Conservation (phyloP, 1,284 basidiomycete species). For the Flammula alnicola region DNA sequence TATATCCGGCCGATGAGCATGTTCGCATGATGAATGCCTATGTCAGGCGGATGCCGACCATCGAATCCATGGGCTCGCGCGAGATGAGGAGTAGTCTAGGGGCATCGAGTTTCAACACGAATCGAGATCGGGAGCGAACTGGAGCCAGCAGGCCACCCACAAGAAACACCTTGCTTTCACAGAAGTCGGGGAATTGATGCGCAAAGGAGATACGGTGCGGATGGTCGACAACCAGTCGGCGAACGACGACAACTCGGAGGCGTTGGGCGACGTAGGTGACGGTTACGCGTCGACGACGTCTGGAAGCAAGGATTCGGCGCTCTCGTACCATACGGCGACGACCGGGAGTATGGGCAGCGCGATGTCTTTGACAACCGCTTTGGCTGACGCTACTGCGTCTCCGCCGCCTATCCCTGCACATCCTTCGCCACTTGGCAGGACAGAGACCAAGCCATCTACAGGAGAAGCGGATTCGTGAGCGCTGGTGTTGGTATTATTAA, state of each 20-base stretch:
- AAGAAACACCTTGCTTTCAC: slow-evolving; percentile 32
- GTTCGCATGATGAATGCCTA: slow-evolving; percentile 63
- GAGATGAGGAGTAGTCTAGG: slow-evolving; percentile 44
- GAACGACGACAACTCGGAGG: slow-evolving; percentile 19
- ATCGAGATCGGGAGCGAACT: slow-evolving; percentile 20
- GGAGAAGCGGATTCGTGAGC: slow-evolving; percentile 6
- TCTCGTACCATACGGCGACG: slow-evolving; percentile 33
- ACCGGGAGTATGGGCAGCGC: slow-evolving; percentile 21
- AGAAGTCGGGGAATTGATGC: slow-evolving; percentile 39
- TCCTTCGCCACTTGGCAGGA: slow-evolving; percentile 3
- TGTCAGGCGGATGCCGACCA: slow-evolving; percentile 75
- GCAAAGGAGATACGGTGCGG: slow-evolving; percentile 24
- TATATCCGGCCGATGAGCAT: slow-evolving; percentile 50
- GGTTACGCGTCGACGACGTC: slow-evolving; percentile 24
- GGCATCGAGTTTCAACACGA: slow-evolving; percentile 34
- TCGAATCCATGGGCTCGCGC: slow-evolving; percentile 70
- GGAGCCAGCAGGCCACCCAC: slow-evolving; percentile 38
- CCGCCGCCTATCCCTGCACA: slow-evolving; percentile 8
- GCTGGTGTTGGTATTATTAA: neutral
- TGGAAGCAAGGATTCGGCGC: slow-evolving; percentile 14
- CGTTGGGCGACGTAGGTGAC: slow-evolving; percentile 14
- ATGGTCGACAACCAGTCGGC: slow-evolving; percentile 20
- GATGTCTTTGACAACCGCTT: slow-evolving; percentile 14
- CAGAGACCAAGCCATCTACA: neutral
- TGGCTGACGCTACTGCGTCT: slow-evolving; percentile 16